Base-by-base conservation (phyloP, 1,139 yeast genomes). In the Suhomyces atakaporum region DNA sequence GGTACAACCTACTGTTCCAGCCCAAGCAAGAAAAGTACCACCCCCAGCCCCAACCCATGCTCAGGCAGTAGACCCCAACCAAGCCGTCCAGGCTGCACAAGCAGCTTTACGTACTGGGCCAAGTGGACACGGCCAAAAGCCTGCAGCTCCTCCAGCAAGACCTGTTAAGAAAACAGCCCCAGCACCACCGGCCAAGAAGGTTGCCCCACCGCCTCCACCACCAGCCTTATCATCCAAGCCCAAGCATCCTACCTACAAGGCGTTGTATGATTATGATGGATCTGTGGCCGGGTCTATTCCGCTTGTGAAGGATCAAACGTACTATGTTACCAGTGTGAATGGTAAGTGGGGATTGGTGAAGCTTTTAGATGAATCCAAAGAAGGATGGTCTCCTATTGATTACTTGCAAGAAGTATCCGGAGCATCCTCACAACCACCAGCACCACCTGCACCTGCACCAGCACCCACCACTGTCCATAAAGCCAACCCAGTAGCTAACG, bases 381-480 rank as follows among this genome's bases (percentile, higher is more conserved):
- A 90, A 60, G 99, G 98, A 3, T 94, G 98, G 98, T 92, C 95
- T 8, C 99, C 99, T 9, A 84, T 94, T 21, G 86, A 94, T 14
- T 94, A 90, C 57, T 79, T 92, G 53, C 81, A 79, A 37, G 85
- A 83, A 51, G 77, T 77, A n/a, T n/a, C n/a, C n/a, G n/a, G n/a
- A n/a, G n/a, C n/a, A n/a, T n/a, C n/a, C n/a, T n/a, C n/a, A n/a
- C n/a, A n/a, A n/a, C n/a, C n/a, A n/a, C n/a, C n/a, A n/a, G n/a
- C n/a, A n/a, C n/a, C n/a, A 9, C 49, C 60, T 4, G 50, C 63
- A 1, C 59, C 71, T 2, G 61, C 72, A 1, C 66, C 77, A 8
- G 63, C 73, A 11, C 51, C 65, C 2, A 42, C 57, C 2, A 43
- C 47, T 15, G 33, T 54, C n/a, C n/a, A n/a, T n/a, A n/a, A n/a